phyloP scores from a whole-genome alignment of 2,329 filamentous ascomycete genomes.

The Colletotrichum noveboracense region DNA sequence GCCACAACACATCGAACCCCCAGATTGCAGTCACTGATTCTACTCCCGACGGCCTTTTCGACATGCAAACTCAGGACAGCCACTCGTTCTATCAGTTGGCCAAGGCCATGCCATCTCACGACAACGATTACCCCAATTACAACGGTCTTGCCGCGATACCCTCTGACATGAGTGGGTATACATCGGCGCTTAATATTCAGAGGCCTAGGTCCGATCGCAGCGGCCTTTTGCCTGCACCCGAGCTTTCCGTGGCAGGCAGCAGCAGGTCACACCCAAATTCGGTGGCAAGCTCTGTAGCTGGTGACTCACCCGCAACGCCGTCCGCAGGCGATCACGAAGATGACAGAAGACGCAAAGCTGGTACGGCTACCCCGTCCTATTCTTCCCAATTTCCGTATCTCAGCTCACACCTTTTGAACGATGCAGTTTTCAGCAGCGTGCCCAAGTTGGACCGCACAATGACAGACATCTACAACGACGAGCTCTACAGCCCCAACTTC shows the following conservation, averaged over 20 bases:
- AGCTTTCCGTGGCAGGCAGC: constrained; percentile 44
- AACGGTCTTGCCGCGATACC: constrained; percentile 41
- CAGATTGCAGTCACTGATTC: constrained; percentile 62
- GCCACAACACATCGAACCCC: constrained; percentile 59
- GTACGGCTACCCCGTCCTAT: constrained; percentile 45
- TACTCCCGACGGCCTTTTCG: constrained; percentile 49
- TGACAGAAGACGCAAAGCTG: constrained; percentile 56
- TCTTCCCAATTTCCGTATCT: not conserved
- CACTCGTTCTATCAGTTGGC: constrained; percentile 52
- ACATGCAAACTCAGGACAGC: constrained; percentile 42
- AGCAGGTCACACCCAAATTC: constrained; percentile 57
- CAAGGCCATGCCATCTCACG: constrained; percentile 44
- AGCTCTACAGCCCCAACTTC: constrained; percentile 78
- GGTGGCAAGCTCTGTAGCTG: constrained; percentile 61
- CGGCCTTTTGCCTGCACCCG: constrained; percentile 49
- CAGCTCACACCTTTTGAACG: constrained; percentile 39
- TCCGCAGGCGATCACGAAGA: constrained; percentile 54
- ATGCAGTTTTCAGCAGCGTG: constrained; percentile 43
- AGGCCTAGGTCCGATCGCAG: constrained; percentile 43
- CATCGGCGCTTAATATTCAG: constrained; percentile 42
- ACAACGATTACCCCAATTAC: constrained; percentile 46
- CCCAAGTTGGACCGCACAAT: constrained; percentile 87
- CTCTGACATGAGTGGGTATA: constrained; percentile 43
- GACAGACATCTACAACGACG: constrained; percentile 84
- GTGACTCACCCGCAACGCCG: constrained; percentile 66